Conservation (phyloP, 2,329 filamentous ascomycete species). For the Colletotrichum liaoningense region DNA sequence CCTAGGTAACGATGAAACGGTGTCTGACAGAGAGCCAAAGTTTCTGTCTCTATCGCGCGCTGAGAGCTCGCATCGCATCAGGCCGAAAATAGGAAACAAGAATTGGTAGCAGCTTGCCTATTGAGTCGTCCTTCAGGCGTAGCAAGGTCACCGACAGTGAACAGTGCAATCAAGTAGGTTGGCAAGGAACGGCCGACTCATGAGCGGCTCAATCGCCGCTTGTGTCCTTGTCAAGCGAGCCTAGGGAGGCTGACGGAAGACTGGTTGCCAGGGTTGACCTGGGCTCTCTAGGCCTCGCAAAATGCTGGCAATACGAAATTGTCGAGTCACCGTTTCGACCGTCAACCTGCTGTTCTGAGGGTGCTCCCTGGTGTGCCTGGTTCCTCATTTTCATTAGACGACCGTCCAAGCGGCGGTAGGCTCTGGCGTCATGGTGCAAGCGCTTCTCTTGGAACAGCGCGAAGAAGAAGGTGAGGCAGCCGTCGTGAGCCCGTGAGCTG, state of each 20-base stretch:
- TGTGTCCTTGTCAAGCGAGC: constrained; percentile 11
- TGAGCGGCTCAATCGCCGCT: neutral
- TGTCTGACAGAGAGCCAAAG: constrained; percentile 23
- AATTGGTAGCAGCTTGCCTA: constrained; percentile 11
- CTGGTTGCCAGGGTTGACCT: constrained; percentile 10
- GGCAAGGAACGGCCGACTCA: constrained; percentile 3
- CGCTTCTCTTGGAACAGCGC: constrained; percentile 13
- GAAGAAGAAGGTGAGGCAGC: constrained; percentile 20
- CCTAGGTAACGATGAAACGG: constrained; percentile 21
- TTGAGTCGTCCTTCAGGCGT: neutral
- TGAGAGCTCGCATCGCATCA: constrained; percentile 8
- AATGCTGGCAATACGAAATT: neutral
- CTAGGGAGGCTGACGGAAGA: neutral
- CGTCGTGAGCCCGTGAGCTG: constrained; percentile 17
- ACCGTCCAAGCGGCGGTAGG: constrained; percentile 14
- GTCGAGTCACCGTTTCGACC: constrained; percentile 20
- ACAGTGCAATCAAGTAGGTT: neutral
- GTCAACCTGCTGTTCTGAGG: neutral
- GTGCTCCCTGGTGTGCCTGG: neutral
- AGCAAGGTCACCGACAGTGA: constrained; percentile 1
- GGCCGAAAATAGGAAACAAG: constrained; percentile 30
- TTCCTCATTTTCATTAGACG: constrained; percentile 3
- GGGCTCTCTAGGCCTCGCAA: neutral
- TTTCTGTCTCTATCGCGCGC: neutral
- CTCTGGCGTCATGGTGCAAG: constrained; percentile 12